Evolutionary conservation across 2,329 filamentous ascomycete genomes (phyloP), one percentile per base, ranked within the genome.

Genomic region (Acephala macrosclerotiorum): DNA sequence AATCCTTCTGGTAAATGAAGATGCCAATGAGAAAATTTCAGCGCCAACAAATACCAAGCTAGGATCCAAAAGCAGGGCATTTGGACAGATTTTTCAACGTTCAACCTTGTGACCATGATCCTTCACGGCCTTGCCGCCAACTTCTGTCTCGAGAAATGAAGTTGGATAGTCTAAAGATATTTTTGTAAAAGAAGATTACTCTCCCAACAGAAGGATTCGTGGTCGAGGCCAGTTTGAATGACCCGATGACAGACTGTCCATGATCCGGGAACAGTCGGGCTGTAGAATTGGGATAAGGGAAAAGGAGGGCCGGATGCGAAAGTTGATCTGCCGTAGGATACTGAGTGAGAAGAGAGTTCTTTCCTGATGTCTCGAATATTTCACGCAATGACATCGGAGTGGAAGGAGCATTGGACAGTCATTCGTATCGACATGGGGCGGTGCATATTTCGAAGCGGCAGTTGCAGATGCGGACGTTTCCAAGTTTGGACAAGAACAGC

Each of bases 111-210:
- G 45, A 26, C 45, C 6, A 22, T 49, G 45, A 49, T 49, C 45
- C 45, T 49, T 49, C 45, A 25, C 16, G 45, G 45, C 40, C 12
- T 49, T 49, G 25, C 49, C 22, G 25, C 49, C 22, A 16, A 33
- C 11, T 33, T 29, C 14, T 29, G 49, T 53, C 11, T 53, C 22
- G 18, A 53, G 12, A 53, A 29, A 53, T 53, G 22, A 33, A 33
- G 26, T 53, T 53, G 49, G 25, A 53, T 29, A 53, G 49, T 33
- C 33, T 53, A 53, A 53, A 53, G 49, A 53, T 53, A 53, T 53
- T 53, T 53, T 29, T 53, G 29, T 14, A 53, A 42, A 16, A 8
- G 18, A 26, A 33, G 3, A 12, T 22, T 18, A 2, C 12, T 16
- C n/a, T n/a, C n/a, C 49, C 49, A 53, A 53, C 49, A 12, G 49